Conservation (phyloP, 2,329 filamentous ascomycete genomes). For the Sporothrix mexicana region DNA sequence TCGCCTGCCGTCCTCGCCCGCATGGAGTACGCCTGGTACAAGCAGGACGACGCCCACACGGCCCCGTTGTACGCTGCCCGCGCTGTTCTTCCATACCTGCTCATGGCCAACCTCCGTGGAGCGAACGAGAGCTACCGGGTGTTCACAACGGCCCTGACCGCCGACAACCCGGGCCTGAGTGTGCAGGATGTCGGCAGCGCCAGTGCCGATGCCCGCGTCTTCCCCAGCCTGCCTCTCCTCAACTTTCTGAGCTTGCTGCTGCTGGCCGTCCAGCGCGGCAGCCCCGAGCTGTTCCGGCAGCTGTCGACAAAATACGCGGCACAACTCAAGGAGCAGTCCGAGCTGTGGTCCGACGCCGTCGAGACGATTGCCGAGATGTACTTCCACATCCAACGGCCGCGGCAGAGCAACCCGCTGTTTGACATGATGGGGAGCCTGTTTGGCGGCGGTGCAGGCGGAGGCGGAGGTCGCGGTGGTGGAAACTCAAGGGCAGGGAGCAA, state of each 20-base stretch:
- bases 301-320: conserved; percentile 79
- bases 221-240: conserved; percentile 88
- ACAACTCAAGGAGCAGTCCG: conserved; percentile 73
- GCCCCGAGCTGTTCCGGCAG: conserved; percentile 78
- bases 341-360: conserved; percentile 79
- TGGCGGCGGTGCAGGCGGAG: conserved; percentile 68
- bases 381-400: conserved; percentile 86
- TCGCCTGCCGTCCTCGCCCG: conserved; percentile 79
- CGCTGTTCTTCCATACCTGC: conserved; percentile 86
- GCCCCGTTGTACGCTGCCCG: conserved; percentile 86
- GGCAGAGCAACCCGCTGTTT: conserved; percentile 89
- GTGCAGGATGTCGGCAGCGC: conserved; percentile 81
- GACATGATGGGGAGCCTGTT: conserved; percentile 99
- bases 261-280: conserved; percentile 80
- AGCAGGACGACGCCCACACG: conserved; percentile 82
- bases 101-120: conserved; percentile 87
- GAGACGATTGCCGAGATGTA: conserved; percentile 95
- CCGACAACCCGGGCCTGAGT: conserved; percentile 62
- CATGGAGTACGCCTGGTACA: conserved; percentile 95
- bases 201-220: conserved; percentile 77
- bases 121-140: conserved; percentile 82
- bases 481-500: conserved; percentile 39
- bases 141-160: conserved; percentile 70
- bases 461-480: conserved; percentile 51
- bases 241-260: conserved; percentile 91